Evolutionary conservation across 805 yeast genomes (phyloP).

Genomic region (Saturnispora besseyi): DNA sequence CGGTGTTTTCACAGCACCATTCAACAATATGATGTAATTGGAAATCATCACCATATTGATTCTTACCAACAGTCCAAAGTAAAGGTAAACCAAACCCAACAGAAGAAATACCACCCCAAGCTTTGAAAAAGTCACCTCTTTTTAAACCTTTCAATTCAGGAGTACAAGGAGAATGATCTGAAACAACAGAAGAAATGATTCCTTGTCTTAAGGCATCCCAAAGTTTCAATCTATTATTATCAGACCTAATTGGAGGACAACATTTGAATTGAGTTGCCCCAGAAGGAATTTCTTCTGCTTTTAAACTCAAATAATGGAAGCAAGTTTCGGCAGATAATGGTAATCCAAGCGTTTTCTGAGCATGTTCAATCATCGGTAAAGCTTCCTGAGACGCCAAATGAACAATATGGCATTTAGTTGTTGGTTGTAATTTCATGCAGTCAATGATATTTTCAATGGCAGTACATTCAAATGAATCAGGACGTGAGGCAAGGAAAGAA

Average conservation of each 20-base stretch:
- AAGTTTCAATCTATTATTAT: conserved; percentile 56
- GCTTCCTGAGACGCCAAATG: conserved; percentile 85
- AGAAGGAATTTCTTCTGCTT: conserved; percentile 69
- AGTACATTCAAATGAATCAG: conserved; percentile 78
- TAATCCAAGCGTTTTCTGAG: conserved; percentile 40
- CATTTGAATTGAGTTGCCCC: conserved; percentile 83
- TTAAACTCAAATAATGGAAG: conserved; percentile 77
- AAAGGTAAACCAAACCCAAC: conserved; percentile 87
- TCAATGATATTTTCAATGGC: conserved; percentile 69
- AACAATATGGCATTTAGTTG: conserved; percentile 74
- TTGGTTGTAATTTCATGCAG: conserved; percentile 49
- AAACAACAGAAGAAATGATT: conserved; percentile 74
- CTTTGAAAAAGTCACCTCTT: conserved; percentile 78
- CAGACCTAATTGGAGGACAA: conserved; percentile 87
- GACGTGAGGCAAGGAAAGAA: conserved; percentile 75
- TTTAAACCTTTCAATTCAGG: conserved; percentile 79
- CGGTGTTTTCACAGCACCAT: conserved; percentile 82
- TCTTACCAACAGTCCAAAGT: conserved; percentile 64
- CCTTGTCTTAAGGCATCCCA: conserved; percentile 71
- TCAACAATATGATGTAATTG: conserved; percentile 48
- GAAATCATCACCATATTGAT: conserved; percentile 22
- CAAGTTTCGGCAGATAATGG: conserved; percentile 87
- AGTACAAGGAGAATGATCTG: conserved; percentile 95
- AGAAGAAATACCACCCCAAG: conserved; percentile 96
- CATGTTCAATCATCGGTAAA: conserved; percentile 59